Base-by-base conservation (phyloP, 108 stramenopile species). In the Thalassiosira profunda region DNA sequence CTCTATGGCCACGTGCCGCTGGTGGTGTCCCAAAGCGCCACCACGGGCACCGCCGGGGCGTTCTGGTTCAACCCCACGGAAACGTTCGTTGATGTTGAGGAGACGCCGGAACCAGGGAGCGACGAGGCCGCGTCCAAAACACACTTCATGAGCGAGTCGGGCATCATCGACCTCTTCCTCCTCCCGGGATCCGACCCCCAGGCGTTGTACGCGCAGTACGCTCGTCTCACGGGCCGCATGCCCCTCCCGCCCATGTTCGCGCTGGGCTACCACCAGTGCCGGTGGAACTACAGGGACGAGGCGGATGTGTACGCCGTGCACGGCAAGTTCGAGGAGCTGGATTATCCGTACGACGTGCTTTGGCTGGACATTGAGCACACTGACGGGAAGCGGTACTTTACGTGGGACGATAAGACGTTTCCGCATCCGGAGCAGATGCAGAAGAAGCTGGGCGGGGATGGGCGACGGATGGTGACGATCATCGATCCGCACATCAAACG, bases 341-440 rank as follows among this genome's bases (percentile, higher is more conserved):
- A 99, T 71, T 98, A 98, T 77, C 99, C 99, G 3, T 98, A 98
- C 70, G 99, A 99, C 76, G 99, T 99, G 0, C 74, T 99, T 51
- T 99, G 99, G 99, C 85, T 99, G 47, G 99, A 99, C 82, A 99
- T 99, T 76, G 99, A 99, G 70, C 99, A 99, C 78, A 99, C 99
- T 1, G 96, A 98, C 75, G 98, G 97, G 1, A 99, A 99, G 84
- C 84, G 98, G 40, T 99, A 99, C 81, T 99, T 99, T 69, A 98
- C 99, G 2, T 99, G 99, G 99, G 98, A 99, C 74, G 66, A 94
- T 25, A 77, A 84, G 41, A 52, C 89, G 2, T 99, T 99, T 73
- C 98, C 98, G 4, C 78, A 97, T 55, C 99, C 99, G 3, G 68
- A 61, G 41, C 67, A 80, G 42, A 99, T 99, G 99, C 91, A 97